Conservation (phyloP, 345 rosid species). For the Eucalyptus grandis region DNA sequence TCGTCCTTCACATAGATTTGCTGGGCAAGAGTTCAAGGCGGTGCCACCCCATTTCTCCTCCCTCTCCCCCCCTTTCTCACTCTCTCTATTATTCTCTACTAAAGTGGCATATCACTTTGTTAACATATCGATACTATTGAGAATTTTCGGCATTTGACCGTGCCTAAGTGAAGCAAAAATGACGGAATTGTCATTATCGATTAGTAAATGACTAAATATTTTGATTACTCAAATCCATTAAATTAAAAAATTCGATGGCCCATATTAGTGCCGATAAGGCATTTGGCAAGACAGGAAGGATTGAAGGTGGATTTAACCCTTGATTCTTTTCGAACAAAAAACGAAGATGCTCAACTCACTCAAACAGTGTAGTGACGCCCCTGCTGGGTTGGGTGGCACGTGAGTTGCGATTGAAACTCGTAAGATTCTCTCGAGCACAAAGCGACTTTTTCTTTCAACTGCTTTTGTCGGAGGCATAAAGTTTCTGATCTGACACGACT, state of each 20-base stretch:
- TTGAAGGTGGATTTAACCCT: background rate
- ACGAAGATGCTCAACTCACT: background rate
- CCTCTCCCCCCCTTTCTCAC: too few species aligned
- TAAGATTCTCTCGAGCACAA: background rate
- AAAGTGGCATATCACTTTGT: background rate
- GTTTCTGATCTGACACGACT: background rate
- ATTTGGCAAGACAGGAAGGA: background rate
- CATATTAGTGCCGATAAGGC: background rate
- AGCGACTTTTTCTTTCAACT: background rate
- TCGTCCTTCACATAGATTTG: background rate
- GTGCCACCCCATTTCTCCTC: background rate
- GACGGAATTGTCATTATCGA: background rate
- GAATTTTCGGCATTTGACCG: fast-evolving
- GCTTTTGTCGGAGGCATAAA: background rate
- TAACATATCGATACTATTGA: background rate
- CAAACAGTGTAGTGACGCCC: background rate
- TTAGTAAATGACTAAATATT: background rate
- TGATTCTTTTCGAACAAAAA: background rate
- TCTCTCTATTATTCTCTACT: background rate
- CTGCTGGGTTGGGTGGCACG: background rate
- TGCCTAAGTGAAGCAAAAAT: background rate
- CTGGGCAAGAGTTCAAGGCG: background rate
- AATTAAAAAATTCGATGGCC: background rate
- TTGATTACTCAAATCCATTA: background rate
- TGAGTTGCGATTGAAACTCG: background rate